Base-by-base conservation (phyloP, 352 stramenopile species). In the Phytophthora tubulina region DNA sequence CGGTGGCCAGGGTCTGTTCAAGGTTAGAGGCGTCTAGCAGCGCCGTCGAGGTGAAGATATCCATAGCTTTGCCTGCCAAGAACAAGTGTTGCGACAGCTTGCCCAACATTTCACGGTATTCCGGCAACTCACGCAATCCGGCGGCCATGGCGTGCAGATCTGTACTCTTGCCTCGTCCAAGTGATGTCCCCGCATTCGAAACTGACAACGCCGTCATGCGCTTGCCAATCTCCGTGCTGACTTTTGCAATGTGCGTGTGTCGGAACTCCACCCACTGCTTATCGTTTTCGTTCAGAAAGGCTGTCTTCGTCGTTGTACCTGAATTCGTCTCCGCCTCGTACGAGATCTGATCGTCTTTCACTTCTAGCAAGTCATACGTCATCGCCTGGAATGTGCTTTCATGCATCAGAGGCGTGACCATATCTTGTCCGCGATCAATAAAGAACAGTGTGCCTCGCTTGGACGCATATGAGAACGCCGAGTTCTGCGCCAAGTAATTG, bases 371-470 rank as follows among this genome's bases (percentile, higher is more conserved):
- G 67, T 99, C 97, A 72, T 99, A 97, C 14, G 99, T 93, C 87
- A 99, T 96, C 1, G 96, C 92, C 77, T 99, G 97, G 76, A 99
- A 99, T 3, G 92, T 98, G 78, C 98, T 99, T 72, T 99, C 97
- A 76, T 99, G 98, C 76, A 99, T 97, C 38, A 99, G 79, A 0
- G 97, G 98, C 13, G 96, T 93, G 21, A 99, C 79, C 45, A 92
- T 88, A 78, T 99, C 97, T 67, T 97, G 90, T 3, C 90, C 87
- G 52, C 98, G 85, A 79, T 99, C 97, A 49, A 99, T 80, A 32
- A 99, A 87, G 2, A 99, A 78, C 6, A 99, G 58, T 1, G 97
- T 99, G 0, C 93, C 91, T 27, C 96, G 84, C 45, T 94, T 96
- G 0, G 85, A 67, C 0, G 88, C 81, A 72, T 98, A 99, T 73